phyloP scores from a whole-genome alignment of 352 stramenopile species.

The Pythium guiyangense region DNA sequence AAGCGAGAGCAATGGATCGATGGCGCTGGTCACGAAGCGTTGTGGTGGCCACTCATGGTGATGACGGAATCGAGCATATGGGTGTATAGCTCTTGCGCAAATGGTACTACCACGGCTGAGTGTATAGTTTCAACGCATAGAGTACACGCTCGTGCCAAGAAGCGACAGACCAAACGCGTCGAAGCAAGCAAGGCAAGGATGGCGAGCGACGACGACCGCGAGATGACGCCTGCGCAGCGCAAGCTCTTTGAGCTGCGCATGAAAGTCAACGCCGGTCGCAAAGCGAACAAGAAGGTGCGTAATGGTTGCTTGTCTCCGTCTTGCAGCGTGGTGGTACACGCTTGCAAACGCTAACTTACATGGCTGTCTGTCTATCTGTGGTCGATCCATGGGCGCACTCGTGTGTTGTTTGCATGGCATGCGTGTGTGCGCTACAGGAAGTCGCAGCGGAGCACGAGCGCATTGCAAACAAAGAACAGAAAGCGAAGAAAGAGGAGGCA shows the following conservation, averaged over 20 bases:
- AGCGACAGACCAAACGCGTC: not conserved
- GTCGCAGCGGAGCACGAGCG: conserved; percentile 67
- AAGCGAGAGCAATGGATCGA: conserved; percentile 4
- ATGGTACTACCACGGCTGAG: not conserved
- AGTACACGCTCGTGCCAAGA: not conserved
- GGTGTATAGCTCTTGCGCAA: not conserved
- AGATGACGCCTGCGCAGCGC: conserved; percentile 69
- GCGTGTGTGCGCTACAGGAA: conserved; percentile 31
- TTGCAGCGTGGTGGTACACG: too few species aligned
- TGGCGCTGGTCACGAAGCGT: conserved; percentile 9
- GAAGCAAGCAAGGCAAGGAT: too few species aligned
- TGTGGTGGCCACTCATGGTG: conserved; percentile 5
- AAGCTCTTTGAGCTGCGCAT: conserved; percentile 86
- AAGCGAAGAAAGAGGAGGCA: conserved; percentile 47
- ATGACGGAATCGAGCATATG: conserved; percentile 2
- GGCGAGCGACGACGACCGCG: conserved; percentile 30
- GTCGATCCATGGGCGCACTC: not conserved
- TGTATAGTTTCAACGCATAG: not conserved
- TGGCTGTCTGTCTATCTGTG: not conserved
- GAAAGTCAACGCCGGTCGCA: conserved; percentile 78
- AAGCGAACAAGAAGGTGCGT: conserved; percentile 72
- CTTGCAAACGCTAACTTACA: not conserved
- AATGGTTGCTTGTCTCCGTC: too few species aligned
- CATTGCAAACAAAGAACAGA: conserved; percentile 61
- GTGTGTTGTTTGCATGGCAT: not conserved